These are phyloP conservation scores for Acorus calamus DNA, from an alignment of 106 monocot genomes.

Conservation along the genomic window DNA sequence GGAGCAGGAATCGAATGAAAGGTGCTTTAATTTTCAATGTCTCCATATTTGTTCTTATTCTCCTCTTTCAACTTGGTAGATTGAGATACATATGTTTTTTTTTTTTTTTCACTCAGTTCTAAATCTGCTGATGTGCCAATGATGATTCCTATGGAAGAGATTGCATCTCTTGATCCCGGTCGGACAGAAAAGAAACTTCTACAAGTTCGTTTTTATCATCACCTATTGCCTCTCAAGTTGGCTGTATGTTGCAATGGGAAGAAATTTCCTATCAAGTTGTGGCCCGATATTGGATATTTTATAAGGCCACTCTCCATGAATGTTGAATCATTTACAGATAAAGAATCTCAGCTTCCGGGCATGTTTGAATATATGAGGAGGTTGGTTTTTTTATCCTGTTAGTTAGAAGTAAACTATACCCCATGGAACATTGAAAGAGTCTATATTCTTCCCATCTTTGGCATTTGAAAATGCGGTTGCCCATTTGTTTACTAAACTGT, in stretches of 20 bases:
- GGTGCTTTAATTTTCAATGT: conserved; percentile 23
- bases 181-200: conserved; percentile 47
- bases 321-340: conserved; percentile 35
- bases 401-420: not conserved
- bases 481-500: too few relatives aligned
- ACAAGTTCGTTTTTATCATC: conserved; percentile 75
- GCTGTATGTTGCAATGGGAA: conserved; percentile 51
- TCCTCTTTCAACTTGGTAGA: too few relatives aligned
- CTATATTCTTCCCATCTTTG: too few relatives aligned
- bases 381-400: conserved; percentile 24
- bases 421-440: too few relatives aligned
- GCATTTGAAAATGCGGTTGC: too few relatives aligned
- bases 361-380: conserved; percentile 88
- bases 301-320: conserved; percentile 51
- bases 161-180: conserved; percentile 49
- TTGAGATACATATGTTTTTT: not conserved
- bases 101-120: conserved; percentile 17
- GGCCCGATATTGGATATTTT: conserved; percentile 96
- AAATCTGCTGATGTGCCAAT: conserved; percentile 20
- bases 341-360: conserved; percentile 62
- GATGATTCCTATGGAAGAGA: conserved; percentile 56
- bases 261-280: conserved; percentile 56
- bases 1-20: conserved; percentile 42
- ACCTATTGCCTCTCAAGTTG: conserved; percentile 72
- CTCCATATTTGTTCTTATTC: not conserved